phyloP scores from a whole-genome alignment of 2,329 filamentous ascomycete species.

The Pseudogymnoascus sp. region DNA sequence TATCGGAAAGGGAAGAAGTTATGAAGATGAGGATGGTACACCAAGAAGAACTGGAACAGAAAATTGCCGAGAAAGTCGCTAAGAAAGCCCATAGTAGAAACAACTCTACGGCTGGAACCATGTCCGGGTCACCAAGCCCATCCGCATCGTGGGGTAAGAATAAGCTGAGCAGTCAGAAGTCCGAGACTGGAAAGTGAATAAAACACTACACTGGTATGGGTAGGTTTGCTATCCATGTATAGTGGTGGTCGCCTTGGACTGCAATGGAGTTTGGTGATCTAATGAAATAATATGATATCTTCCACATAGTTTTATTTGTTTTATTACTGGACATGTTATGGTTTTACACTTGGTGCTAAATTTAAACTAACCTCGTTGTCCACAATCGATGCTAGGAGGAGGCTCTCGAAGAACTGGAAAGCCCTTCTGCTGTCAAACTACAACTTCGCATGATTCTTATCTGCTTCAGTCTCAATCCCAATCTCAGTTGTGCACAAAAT shows the following conservation, averaged over 20 bases:
- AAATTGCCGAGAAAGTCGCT: not conserved
- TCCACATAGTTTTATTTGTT: not conserved
- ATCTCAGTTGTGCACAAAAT: constrained; percentile 46
- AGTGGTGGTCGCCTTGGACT: not conserved
- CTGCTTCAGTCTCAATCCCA: constrained; percentile 19
- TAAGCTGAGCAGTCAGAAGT: not conserved
- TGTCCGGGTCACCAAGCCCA: not conserved
- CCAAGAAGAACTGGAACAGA: not conserved
- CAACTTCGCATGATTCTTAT: not conserved
- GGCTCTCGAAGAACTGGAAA: too few relatives aligned
- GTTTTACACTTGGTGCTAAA: not conserved
- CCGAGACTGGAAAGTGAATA: not conserved
- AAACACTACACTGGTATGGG: not conserved
- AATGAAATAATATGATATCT: not conserved
- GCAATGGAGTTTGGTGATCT: not conserved
- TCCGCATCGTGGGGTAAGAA: not conserved
- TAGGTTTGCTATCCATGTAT: too few relatives aligned
- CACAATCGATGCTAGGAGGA: not conserved
- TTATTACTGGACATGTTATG: too few relatives aligned
- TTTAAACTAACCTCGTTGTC: not conserved
- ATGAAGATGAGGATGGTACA: not conserved
- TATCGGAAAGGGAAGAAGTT: not conserved
- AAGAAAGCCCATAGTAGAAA: not conserved
- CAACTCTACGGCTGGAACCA: not conserved
- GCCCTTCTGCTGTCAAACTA: not conserved